Base-by-base conservation (phyloP, 2,329 filamentous ascomycete genomes). In the Colletotrichum sp. region DNA sequence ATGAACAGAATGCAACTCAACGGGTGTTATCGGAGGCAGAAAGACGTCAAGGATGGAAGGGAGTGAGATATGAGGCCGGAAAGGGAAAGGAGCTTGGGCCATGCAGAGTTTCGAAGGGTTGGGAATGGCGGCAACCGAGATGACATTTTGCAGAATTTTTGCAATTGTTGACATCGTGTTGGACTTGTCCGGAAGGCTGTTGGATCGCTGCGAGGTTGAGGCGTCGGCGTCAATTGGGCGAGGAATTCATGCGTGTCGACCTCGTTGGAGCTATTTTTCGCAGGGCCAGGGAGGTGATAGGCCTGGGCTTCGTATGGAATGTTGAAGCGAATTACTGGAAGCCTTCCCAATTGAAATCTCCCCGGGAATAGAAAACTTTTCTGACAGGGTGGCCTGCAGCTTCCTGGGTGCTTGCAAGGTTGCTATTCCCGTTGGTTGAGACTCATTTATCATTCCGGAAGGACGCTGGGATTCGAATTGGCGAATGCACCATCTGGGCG, bases 11-110 rank as follows among this genome's bases (percentile, higher is more conserved):
- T 57, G 52, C 52, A 57, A 57, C 24, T 4, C 52, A 18, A 1
- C 52, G 52, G 52, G 24, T 6, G 12, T 57, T 57, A 57, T 57
- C 52, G 52, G 52, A 28, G 1, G 52, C 13, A 2, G 1, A 28
- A 26, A 59, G 52, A 57, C 13, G 52, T 18, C 18, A 0, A 21
- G 10, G 43, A 7, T 52, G 43, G 43, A 52, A 52, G 43, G 43
- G 43, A 52, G n/a, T 52, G 10, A 52, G 43, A 21, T 12, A 0
- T 13, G n/a, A 59, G 3, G 13, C 60, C 60, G 28, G 13, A 71
- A 65, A 18, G 34, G 72, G 61, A 67, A 74, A 72, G 60, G 68
- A 72, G 72, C 72, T 74, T 74, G 72, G 52, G 61, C 61, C 72
- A 72, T 57, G 67, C 28, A 72, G 36, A 61, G 24, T 10, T 59